phyloP scores from a whole-genome alignment of 2,329 filamentous ascomycete species.

The Epichloe amarillans region DNA sequence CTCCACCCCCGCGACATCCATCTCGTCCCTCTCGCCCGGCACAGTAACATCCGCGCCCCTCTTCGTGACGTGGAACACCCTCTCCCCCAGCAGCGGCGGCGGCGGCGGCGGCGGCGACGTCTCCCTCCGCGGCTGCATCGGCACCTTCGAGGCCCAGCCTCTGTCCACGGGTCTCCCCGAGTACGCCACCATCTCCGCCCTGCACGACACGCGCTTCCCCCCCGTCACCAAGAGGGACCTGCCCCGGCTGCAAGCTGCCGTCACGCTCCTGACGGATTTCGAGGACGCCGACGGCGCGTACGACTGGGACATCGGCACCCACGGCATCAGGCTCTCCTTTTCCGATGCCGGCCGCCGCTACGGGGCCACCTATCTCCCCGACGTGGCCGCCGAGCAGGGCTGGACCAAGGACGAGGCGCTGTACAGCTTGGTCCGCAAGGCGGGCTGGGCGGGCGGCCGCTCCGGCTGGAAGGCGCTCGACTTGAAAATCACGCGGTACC shows the following conservation, averaged over 20 bases:
- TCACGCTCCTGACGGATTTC: conserved; percentile 79
- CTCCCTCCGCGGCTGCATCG: conserved; percentile 82
- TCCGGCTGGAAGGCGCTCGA: conserved; percentile 70
- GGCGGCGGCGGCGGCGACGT: conserved; percentile 25
- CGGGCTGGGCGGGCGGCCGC: conserved; percentile 74
- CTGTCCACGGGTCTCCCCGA: conserved; percentile 59
- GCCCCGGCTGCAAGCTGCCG: conserved; percentile 45
- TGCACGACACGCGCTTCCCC: conserved; percentile 53
- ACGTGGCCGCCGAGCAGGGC: conserved; percentile 82
- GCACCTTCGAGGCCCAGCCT: conserved; percentile 73
- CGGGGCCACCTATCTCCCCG: conserved; percentile 81
- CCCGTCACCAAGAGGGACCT: conserved; percentile 42
- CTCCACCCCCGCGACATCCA: conserved; percentile 32
- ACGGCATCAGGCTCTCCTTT: conserved; percentile 82
- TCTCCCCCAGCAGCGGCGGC: conserved; percentile 28
- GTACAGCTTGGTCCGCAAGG: conserved; percentile 83
- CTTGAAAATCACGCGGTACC: conserved; percentile 70
- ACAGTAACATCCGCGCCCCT: conserved; percentile 49
- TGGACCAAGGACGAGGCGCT: conserved; percentile 92
- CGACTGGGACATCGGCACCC: conserved; percentile 77
- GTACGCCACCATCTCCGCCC: conserved; percentile 70
- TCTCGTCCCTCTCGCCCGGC: conserved; percentile 23
- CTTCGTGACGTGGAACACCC: conserved; percentile 89
- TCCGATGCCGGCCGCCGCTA: conserved; percentile 58
- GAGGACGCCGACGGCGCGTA: conserved; percentile 59